Evolutionary conservation across 106 monocot species (phyloP), one percentile per base, ranked within the genome.

Genomic region (Alisma plantagoaquatica): DNA sequence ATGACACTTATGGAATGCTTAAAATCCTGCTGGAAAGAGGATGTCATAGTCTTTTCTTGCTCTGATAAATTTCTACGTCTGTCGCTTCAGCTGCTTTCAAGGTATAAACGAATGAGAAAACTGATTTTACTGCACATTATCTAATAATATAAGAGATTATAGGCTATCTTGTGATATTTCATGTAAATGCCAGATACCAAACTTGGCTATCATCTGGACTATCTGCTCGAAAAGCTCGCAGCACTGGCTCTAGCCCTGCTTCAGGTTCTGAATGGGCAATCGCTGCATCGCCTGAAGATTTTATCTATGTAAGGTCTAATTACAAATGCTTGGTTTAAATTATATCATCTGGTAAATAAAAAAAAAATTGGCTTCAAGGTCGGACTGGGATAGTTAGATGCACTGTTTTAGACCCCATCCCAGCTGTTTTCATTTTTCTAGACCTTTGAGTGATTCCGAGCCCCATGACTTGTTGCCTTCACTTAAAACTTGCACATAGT

Each of bases 241-340:
- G 28, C 55, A 56, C 55, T 20, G 54, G 59, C 30, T 50, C 82
- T 56, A 71, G 32, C 42, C 24, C 67, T 50, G 18, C 17, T 31
- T 43, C 57, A 16, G 74, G 65, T 29, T 49, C 78, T 63, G 81
- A 88, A 2, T 88, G 87, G 94, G 81, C 88, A 53, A 57, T 63
- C 32, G 33, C 57, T 70, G 82, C 78, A 56, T 63, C 60, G 38
- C 48, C 82, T 24, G 90, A 98, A 63, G 90, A 98, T 77, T 82
- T 98, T 64, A 72, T 90, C 50, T 98, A 74, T 82, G 90, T 98
- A 90, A 60, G 83, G n/a, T n/a, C n/a, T n/a, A n/a, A n/a, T 11
- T 29, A 15, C 20, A 14, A 51, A 33, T 16, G 16, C 22, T 15
- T 0, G 28, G 19, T 51, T 26, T 46, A 17, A 17, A 17, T 17